These are phyloP conservation scores for Botryobasidium botryosum DNA, from an alignment of 768 basidiomycete species.

Conservation along the genomic window DNA sequence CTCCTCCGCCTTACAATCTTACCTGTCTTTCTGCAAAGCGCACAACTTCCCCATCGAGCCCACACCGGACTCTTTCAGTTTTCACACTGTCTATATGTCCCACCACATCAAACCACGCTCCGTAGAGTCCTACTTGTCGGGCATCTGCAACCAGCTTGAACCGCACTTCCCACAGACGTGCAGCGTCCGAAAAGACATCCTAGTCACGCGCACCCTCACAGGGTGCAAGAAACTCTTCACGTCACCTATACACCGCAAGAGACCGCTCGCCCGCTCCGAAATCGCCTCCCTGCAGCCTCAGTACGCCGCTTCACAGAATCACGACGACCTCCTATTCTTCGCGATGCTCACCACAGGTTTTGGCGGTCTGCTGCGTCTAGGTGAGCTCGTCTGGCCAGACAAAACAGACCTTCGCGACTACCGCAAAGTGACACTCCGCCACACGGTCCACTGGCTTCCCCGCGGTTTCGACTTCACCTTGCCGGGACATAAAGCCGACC, in stretches of 20 bases:
- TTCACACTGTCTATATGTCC: constrained; percentile 7
- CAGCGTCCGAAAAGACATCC: neutral
- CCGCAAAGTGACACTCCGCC: constrained; percentile 5
- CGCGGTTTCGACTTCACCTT: constrained; percentile 9
- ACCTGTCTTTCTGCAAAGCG: constrained; percentile 6
- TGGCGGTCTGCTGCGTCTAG: constrained; percentile 17
- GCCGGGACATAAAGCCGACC: constrained; percentile 14
- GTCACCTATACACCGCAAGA: neutral
- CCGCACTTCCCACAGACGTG: constrained; percentile 1
- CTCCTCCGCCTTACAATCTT: constrained; percentile 7
- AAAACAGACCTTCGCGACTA: constrained; percentile 1
- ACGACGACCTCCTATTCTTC: constrained; percentile 18
- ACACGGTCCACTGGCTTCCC: neutral
- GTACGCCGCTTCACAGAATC: neutral
- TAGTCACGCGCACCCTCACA: constrained; percentile 4
- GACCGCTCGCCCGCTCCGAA: neutral
- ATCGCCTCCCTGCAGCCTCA: neutral
- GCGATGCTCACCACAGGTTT: constrained; percentile 16
- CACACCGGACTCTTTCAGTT: constrained; percentile 7
- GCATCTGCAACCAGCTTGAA: constrained; percentile 7
- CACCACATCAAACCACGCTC: constrained; percentile 5
- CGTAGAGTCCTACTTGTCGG: constrained; percentile 7
- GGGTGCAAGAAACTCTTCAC: constrained; percentile 8
- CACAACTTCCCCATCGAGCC: constrained; percentile 10
- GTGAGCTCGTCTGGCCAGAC: constrained; percentile 18